Base-by-base conservation (phyloP, 1,139 yeast species). In the Hansenula anomala region DNA sequence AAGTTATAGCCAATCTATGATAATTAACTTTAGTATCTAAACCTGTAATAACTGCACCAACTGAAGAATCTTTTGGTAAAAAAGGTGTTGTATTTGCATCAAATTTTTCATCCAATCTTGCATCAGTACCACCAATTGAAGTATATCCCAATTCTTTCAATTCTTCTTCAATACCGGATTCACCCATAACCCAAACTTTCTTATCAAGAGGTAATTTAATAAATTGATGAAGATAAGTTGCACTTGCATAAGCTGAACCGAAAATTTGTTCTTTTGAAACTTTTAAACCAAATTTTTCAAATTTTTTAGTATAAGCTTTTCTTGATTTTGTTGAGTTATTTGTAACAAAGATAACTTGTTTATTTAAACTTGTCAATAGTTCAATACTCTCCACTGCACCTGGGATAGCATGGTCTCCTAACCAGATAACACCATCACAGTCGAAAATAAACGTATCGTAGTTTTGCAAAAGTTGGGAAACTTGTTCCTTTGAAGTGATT, bases 341-440 rank as follows among this genome's bases (percentile, higher is more conserved):
- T 38, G 98, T 90, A 26, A 94, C 98, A 61, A 92, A 92, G 35
- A 89, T 72, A 36, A 88, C 69, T 39, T 80, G 75, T 59, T 92
- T 92, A 37, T 73, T 72, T 16, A 58, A 36, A 22, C 55, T 49
- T 40, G 78, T 64, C 44, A 90, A 64, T 43, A 75, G 58, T 10
- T 73, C 71, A 29, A 90, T 58, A 2, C 94, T 77, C 52, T 86
- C 90, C 18, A 66, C 67, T 13, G 85, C 83, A 14, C 79, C 73
- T 4, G 96, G 96, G 34, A 90, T 73, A 26, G 83, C 60, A 36
- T 73, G 75, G 38, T 75, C 75, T 14, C 96, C 97, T 29, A 83
- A 67, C 97, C 97, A 90, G 38, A 90, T 68, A 9, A 90, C 97
- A 38, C 90, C 97, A 58, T 90, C 97, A 62, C 97, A 90, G 56